phyloP scores from a whole-genome alignment of 805 yeast genomes.

The Metschnikowia cubensis region DNA sequence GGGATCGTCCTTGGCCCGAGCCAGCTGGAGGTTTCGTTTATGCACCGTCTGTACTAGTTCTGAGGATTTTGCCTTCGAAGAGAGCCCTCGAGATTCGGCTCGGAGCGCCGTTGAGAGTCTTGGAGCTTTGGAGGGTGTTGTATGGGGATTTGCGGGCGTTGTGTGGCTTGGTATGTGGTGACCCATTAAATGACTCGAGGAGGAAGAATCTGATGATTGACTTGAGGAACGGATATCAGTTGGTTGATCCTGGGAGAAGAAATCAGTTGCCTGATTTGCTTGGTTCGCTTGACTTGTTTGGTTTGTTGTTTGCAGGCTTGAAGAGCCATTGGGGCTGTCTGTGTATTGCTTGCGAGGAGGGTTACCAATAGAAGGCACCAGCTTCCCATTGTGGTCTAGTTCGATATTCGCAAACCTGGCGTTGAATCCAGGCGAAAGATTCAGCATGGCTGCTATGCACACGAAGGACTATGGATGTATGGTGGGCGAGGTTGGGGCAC shows the following conservation, averaged over 20 bases:
- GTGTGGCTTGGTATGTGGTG: not conserved
- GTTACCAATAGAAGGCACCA: not conserved
- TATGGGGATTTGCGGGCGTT: slow-evolving; percentile 14
- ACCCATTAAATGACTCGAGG: not conserved
- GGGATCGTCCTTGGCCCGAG: slow-evolving; percentile 3
- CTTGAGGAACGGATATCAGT: too few relatives aligned
- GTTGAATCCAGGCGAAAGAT: slow-evolving; percentile 25
- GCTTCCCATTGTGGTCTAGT: slow-evolving; percentile 14
- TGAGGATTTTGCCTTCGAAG: slow-evolving; percentile 2
- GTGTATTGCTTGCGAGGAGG: slow-evolving; percentile 13
- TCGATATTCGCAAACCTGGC: slow-evolving; percentile 30
- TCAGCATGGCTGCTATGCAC: slow-evolving; percentile 8
- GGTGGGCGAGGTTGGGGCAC: not conserved
- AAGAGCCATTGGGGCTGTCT: slow-evolving; percentile 9
- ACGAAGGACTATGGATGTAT: not conserved
- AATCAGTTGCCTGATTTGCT: not conserved
- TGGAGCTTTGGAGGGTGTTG: slow-evolving; percentile 21
- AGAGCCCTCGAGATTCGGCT: slow-evolving; percentile 17
- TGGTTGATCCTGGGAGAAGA: too few relatives aligned
- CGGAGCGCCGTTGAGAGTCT: slow-evolving; percentile 20
- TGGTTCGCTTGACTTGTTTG: not conserved
- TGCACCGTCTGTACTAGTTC: slow-evolving; percentile 4
- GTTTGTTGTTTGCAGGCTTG: slow-evolving; percentile 18
- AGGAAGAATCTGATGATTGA: too few relatives aligned
- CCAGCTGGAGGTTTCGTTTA: slow-evolving; percentile 13